Evolutionary conservation across 805 yeast genomes (phyloP).

Genomic region (Grigorovia yakushimaensis): DNA sequence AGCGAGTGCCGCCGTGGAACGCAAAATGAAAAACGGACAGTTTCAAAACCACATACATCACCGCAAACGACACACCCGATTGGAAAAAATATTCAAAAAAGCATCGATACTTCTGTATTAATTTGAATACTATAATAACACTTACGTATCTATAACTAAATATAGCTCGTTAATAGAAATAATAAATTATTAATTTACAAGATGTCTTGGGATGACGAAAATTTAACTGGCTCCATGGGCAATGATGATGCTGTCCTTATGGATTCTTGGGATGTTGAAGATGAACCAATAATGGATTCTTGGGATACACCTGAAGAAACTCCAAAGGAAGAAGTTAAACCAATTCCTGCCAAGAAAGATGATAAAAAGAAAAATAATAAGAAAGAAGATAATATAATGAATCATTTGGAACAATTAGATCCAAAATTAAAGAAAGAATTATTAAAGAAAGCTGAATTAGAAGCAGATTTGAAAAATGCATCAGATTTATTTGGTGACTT

Average conservation of each 20-base stretch:
- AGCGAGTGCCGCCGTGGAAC: no score
- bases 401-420: conserved; percentile 62
- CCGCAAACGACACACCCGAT: background rate
- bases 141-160: no score
- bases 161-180: no score
- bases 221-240: conserved; percentile 58
- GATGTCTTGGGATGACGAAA: conserved; percentile 72
- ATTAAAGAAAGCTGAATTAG: conserved; percentile 69
- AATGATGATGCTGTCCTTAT: conserved; percentile 39
- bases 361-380: conserved; percentile 20
- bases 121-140: no score
- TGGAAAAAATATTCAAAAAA: background rate
- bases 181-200: no score
- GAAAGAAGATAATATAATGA: conserved; percentile 25
- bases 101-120: background rate
- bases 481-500: conserved; percentile 80
- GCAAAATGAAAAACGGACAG: no score
- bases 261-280: conserved; percentile 66
- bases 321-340: conserved; percentile 30
- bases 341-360: conserved; percentile 21
- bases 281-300: conserved; percentile 70
- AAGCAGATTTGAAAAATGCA: conserved; percentile 84
- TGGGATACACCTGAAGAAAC: conserved; percentile 75
- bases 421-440: conserved; percentile 64
- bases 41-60: no score